Evolutionary conservation across 2,329 filamentous ascomycete genomes (phyloP).

Genomic region (Venturia carpophila): DNA sequence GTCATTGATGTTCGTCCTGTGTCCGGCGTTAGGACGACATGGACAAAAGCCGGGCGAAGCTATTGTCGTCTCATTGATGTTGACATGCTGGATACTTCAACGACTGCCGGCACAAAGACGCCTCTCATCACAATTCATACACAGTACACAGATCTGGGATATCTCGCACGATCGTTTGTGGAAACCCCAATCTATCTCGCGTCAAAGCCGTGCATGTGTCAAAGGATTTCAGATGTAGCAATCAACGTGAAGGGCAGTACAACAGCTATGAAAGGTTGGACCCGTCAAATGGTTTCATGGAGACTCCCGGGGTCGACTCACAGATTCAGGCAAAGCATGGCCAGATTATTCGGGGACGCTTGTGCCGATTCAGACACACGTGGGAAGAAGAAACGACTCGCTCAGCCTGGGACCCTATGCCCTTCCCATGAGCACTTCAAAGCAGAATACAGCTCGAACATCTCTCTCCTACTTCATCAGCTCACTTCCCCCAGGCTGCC

Average conservation of each 20-base stretch:
- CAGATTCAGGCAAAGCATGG: not conserved
- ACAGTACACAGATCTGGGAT: too few species aligned
- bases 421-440: too few species aligned
- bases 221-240: conserved; percentile 7
- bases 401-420: too few species aligned
- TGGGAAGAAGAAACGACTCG: too few species aligned
- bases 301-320: not conserved
- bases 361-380: not conserved
- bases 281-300: not conserved
- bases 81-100: too few species aligned
- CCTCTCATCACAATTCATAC: too few species aligned
- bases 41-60: too few species aligned
- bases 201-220: not conserved
- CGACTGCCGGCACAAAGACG: too few species aligned
- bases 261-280: not conserved
- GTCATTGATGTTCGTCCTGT: too few species aligned
- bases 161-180: not conserved
- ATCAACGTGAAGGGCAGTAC: not conserved
- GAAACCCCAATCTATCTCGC: not conserved
- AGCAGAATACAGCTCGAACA: too few species aligned
- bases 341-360: not conserved
- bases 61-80: too few species aligned
- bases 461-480: not conserved
- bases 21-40: too few species aligned
- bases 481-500: not conserved